Base-by-base conservation (phyloP, 768 basidiomycete genomes). In the Leccinum barrowsii region DNA sequence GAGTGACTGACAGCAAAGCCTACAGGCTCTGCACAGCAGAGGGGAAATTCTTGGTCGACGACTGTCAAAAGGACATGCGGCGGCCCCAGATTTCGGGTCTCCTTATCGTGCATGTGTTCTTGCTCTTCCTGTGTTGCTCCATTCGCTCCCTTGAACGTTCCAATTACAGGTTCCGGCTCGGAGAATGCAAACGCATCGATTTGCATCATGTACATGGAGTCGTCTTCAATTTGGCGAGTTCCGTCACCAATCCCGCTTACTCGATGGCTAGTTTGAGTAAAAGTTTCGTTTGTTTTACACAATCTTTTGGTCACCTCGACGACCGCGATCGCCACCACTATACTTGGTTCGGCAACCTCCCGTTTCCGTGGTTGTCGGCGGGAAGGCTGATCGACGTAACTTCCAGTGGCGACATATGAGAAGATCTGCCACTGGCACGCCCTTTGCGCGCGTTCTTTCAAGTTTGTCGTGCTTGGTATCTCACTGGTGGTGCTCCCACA, bases 401-500 rank as follows among this genome's bases (percentile, higher is more conserved):
- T 17, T 21, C 42, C 57, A 48, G 48, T 55, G 61, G 66, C 55
- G 56, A 61, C 60, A 62, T 61, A 60, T n/a, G 49, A 58, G 62
- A 56, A 67, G 63, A 40, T 47, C 42, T 58, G 52, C 61, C 69
- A 70, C 66, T 58, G 52, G 63, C 69, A 70, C 64, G 70, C 69
- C 68, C 59, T 64, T 71, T 70, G 69, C 63, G 66, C 54, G 58
- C 64, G 69, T 59, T 61, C 54, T 59, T 52, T 57, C 65, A 54
- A 63, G 34, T 52, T 65, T 65, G 62, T 44, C 42, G 42, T 19
- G 10, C 42, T 44, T 44, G 42, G 42, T 44, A 44, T 44, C 59
- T 59, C 51, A 55, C 50, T 59, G 56, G 52, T 57, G 50, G 62
- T 54, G 47, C 59, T 50, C 37, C 51, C 57, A 68, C 62, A 59